phyloP scores from a whole-genome alignment of 495 filamentous ascomycete genomes.

The Penicillium macrosclerotiorum region DNA sequence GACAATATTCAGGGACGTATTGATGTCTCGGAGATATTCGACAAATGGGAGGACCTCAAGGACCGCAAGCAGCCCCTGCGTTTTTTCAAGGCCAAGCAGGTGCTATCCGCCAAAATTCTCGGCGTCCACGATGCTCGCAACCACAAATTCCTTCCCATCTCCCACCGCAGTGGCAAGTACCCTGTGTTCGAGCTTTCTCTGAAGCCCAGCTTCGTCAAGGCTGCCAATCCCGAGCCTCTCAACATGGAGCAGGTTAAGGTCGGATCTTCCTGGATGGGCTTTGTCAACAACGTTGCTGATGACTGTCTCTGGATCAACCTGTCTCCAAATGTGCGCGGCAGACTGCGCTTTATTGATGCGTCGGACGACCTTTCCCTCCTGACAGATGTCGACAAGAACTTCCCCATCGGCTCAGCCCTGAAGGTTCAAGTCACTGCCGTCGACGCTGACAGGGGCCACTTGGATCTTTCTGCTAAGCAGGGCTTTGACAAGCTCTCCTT shows the following conservation, averaged over 20 bases:
- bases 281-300: constrained; percentile 81
- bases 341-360: constrained; percentile 76
- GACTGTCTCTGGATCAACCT: constrained; percentile 85
- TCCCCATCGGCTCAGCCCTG: constrained; percentile 83
- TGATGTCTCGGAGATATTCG: constrained; percentile 84
- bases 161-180: constrained; percentile 71
- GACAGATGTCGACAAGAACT: constrained; percentile 72
- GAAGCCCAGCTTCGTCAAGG: constrained; percentile 64
- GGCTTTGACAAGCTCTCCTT: constrained; percentile 57
- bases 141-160: constrained; percentile 88
- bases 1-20: constrained; percentile 90
- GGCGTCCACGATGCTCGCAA: constrained; percentile 88
- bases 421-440: constrained; percentile 72
- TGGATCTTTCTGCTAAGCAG: constrained; percentile 78
- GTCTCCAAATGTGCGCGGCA: constrained; percentile 84
- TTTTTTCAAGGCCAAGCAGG: constrained; percentile 66
- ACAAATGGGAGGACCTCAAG: constrained; percentile 80
- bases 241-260: constrained; percentile 70
- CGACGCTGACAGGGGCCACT: constrained; percentile 66
- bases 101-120: constrained; percentile 71
- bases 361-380: constrained; percentile 79
- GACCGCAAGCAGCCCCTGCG: constrained; percentile 76
- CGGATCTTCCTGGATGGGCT: constrained; percentile 71
- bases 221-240: constrained; percentile 55
- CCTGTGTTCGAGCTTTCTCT: constrained; percentile 88